Conservation (phyloP, 768 basidiomycete species). For the Mrakia gelida region DNA sequence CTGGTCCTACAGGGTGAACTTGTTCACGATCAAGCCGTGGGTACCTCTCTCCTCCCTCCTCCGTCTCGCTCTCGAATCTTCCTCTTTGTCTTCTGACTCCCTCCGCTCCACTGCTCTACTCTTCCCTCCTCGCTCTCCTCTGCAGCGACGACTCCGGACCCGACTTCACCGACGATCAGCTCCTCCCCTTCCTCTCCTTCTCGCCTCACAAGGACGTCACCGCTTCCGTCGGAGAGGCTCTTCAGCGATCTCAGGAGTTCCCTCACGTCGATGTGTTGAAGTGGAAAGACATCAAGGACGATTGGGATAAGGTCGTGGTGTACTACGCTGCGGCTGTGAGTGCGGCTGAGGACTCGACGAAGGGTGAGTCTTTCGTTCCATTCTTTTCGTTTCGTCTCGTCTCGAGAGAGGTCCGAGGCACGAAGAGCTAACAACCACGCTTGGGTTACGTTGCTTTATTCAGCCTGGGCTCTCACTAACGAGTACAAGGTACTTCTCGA, state of each 20-base stretch:
- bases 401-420: neutral
- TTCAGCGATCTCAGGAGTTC: neutral
- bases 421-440: neutral
- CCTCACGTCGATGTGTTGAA: neutral
- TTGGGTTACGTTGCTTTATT: no score
- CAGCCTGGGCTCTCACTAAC: neutral
- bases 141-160: neutral
- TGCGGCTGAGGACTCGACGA: neutral
- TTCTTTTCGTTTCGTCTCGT: neutral
- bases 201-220: neutral
- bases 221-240: neutral
- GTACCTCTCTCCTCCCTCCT: no score
- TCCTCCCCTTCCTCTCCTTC: constrained; percentile 8
- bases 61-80: neutral
- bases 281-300: neutral
- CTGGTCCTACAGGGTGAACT: neutral
- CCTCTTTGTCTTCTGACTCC: neutral
- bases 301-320: neutral
- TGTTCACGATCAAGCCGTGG: neutral
- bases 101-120: neutral
- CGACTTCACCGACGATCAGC: neutral
- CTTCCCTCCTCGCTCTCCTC: neutral
- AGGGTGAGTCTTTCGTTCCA: neutral
- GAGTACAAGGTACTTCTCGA: neutral
- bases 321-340: neutral